Evolutionary conservation across 805 yeast genomes (phyloP).

Genomic region (Metschnikowia gelsemii): DNA sequence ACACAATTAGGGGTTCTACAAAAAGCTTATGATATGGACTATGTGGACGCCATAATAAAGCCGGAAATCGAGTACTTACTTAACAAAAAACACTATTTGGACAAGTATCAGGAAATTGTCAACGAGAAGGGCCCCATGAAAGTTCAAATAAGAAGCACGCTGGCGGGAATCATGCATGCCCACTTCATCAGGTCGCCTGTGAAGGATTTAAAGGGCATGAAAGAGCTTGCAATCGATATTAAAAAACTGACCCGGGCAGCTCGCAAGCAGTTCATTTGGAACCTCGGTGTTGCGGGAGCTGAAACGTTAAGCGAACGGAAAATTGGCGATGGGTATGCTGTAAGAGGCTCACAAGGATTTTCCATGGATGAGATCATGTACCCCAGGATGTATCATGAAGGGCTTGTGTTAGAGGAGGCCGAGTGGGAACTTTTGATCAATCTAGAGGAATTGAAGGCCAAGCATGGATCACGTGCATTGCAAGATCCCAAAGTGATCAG

Average conservation of each 20-base stretch:
- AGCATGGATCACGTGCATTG: constrained; percentile 4
- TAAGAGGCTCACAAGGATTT: constrained; percentile 29
- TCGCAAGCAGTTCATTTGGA: constrained; percentile 31
- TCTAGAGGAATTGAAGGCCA: constrained; percentile 9
- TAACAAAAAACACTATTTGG: constrained; percentile 28
- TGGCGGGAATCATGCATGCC: constrained; percentile 33
- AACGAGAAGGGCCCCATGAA: constrained; percentile 37
- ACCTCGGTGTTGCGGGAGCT: constrained; percentile 1
- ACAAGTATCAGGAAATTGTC: constrained; percentile 22
- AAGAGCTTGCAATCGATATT: constrained; percentile 32
- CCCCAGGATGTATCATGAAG: constrained; percentile 29
- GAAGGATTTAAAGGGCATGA: constrained; percentile 20
- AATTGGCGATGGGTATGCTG: constrained; percentile 32
- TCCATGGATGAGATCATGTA: constrained; percentile 29
- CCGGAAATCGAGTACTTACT: constrained; percentile 36
- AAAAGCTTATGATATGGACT: constrained; percentile 34
- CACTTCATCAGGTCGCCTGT: constrained; percentile 31
- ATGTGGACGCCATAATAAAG: constrained; percentile 31
- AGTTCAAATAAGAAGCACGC: constrained; percentile 30
- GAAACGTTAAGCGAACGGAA: constrained; percentile 7
- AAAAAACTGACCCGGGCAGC: constrained; percentile 28
- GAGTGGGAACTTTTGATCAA: constrained; percentile 34
- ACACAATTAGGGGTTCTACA: constrained; percentile 22
- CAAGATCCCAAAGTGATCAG: constrained; percentile 12
- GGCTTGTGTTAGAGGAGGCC: constrained; percentile 32